Base-by-base conservation (phyloP, 768 basidiomycete genomes). In the Lactifluus rugatus region DNA sequence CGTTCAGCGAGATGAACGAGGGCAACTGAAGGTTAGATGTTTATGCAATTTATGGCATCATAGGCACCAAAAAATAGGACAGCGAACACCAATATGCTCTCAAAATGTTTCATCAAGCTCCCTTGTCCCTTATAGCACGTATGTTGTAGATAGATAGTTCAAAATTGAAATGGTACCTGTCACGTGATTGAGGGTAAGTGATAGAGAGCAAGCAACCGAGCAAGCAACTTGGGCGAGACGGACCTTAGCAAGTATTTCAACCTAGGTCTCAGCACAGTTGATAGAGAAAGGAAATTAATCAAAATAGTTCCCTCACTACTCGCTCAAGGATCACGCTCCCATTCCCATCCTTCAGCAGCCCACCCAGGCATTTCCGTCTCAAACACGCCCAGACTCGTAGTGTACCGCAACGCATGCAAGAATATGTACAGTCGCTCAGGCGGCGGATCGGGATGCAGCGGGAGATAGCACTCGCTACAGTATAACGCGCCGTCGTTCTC, bases 371-470 rank as follows among this genome's bases (percentile, higher is more conserved):
- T 82, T 60, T 82, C 85, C 45, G 89, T 90, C 71, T 88, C 83
- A 65, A 89, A 95, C 26, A 78, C 72, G n/a, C 92, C 92, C 45
- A 93, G 74, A 61, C 81, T 83, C 13, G 86, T 86, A 49, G 84
- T 88, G 71, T 93, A 97, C 65, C 80, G 80, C 67, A 89, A 70
- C 26, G 96, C 94, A 66, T 99, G 96, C 67, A 99, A 72, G 72
- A 94, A 99, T 64, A 99, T 98, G 72, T 92, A 97, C 56, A 98
- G 75, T 60, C 83, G 83, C 69, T 93, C 91, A 2, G 94, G 93
- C 66, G 81, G 83, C 2, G 95, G 96, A 71, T 99, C 96, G 11
- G 93, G 91, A 57, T 93, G 85, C 25, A 97, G 72, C 16, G 96
- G 96, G 47, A 96, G 75, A 70, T 89, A 97, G 69, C 95, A 99